Evolutionary conservation across 2,329 filamentous ascomycete species (phyloP).

Genomic region (Pseudonectria foliicola): DNA sequence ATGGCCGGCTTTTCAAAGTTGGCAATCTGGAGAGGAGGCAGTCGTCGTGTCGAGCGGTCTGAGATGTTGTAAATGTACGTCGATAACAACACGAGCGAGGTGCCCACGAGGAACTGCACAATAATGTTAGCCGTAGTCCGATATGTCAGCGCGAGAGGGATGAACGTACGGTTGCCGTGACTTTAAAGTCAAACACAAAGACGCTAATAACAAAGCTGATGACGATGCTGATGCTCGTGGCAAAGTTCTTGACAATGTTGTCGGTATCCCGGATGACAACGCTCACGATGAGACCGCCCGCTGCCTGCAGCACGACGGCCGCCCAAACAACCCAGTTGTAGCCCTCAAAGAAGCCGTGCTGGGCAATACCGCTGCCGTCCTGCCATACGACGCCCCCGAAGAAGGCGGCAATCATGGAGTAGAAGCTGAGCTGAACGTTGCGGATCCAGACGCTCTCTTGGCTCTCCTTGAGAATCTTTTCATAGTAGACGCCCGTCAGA

Average conservation of each 20-base stretch:
- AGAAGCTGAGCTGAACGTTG: slow-evolving; percentile 91
- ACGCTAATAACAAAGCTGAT: slow-evolving; percentile 81
- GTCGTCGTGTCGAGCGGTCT: slow-evolving; percentile 47
- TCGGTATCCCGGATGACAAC: slow-evolving; percentile 35
- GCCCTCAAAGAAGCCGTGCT: slow-evolving; percentile 86
- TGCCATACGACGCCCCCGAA: slow-evolving; percentile 81
- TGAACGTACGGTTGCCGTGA: slow-evolving; percentile 61
- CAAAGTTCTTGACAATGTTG: slow-evolving; percentile 90
- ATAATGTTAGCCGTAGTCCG: slow-evolving; percentile 1
- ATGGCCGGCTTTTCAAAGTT: slow-evolving; percentile 70
- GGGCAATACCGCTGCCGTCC: slow-evolving; percentile 75
- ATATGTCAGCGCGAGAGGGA: background rate
- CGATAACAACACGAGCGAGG: slow-evolving; percentile 67
- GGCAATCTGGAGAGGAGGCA: slow-evolving; percentile 61
- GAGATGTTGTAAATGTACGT: slow-evolving; percentile 78
- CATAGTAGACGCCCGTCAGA: slow-evolving; percentile 78
- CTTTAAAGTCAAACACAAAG: slow-evolving; percentile 73
- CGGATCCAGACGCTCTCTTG: slow-evolving; percentile 83
- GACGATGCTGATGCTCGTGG: slow-evolving; percentile 85
- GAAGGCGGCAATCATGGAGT: slow-evolving; percentile 83
- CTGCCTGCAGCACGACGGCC: slow-evolving; percentile 73
- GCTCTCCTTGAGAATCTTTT: slow-evolving; percentile 89
- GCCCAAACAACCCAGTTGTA: slow-evolving; percentile 92
- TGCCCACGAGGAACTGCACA: slow-evolving; percentile 73
- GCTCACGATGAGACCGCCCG: slow-evolving; percentile 70